These are phyloP conservation scores for Barbarea vulgaris DNA, from an alignment of 345 rosid genomes.

Conservation along the genomic window DNA sequence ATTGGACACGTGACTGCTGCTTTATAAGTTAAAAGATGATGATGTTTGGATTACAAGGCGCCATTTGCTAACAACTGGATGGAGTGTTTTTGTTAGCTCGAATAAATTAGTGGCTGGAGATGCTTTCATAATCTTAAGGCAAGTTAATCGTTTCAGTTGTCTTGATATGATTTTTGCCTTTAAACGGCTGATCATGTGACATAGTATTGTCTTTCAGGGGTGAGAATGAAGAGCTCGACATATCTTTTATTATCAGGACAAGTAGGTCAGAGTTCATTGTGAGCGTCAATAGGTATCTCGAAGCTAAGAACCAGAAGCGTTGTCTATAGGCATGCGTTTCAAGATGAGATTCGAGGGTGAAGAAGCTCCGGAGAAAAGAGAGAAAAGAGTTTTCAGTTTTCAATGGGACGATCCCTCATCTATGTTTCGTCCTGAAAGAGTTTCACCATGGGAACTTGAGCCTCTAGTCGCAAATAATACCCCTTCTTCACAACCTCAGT, in stretches of 20 bases:
- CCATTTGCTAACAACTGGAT: constrained; percentile 95
- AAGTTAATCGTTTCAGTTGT: constrained; percentile 31
- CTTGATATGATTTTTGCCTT: background rate
- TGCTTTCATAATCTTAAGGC: constrained; percentile 97
- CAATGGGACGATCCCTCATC: constrained; percentile 96
- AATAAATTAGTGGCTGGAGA: constrained; percentile 96
- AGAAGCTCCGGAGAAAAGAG: constrained; percentile 96
- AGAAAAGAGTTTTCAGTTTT: constrained; percentile 49
- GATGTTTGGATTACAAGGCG: constrained; percentile 64
- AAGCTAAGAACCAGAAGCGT: constrained; percentile 74
- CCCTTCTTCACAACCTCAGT: no score
- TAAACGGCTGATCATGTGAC: constrained; percentile 8
- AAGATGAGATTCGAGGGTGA: constrained; percentile 99
- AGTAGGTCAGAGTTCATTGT: constrained; percentile 96
- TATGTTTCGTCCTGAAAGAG: constrained; percentile 82
- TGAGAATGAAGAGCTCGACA: constrained; percentile 76
- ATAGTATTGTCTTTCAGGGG: constrained; percentile 54
- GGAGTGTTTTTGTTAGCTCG: constrained; percentile 99
- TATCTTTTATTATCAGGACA: constrained; percentile 59
- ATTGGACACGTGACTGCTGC: no score
- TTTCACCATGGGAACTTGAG: constrained; percentile 93
- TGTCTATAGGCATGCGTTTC: constrained; percentile 98
- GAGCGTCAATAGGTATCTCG: constrained; percentile 85
- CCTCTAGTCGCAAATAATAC: constrained; percentile 65
- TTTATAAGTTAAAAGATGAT: background rate